Conservation (phyloP, 768 basidiomycete genomes). For the Harrya chromipes region DNA sequence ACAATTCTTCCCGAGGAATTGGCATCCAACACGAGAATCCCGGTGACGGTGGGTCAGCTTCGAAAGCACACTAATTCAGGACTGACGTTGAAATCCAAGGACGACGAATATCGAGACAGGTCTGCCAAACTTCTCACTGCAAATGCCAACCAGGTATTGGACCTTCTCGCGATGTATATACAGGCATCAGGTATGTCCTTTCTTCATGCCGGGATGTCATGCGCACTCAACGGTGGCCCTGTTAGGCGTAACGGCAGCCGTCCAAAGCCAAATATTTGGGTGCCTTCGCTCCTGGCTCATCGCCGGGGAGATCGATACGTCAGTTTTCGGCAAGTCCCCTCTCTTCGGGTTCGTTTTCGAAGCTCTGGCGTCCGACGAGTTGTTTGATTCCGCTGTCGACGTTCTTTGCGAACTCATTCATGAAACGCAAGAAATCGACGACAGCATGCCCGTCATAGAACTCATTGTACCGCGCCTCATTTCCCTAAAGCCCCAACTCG, state of each 20-base stretch:
- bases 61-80: neutral
- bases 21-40: conserved; percentile 78
- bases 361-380: conserved; percentile 74
- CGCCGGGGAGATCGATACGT: conserved; percentile 76
- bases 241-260: conserved; percentile 78
- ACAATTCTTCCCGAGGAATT: conserved; percentile 90
- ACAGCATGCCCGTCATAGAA: conserved; percentile 87
- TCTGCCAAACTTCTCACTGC: conserved; percentile 58
- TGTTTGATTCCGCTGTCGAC: conserved; percentile 94
- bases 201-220: neutral
- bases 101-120: conserved; percentile 69
- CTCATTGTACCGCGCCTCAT: conserved; percentile 86
- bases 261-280: conserved; percentile 80
- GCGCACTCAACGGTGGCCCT: neutral
- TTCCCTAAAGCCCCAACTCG: conserved; percentile 60
- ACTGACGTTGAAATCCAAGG: conserved; percentile 41
- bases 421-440: conserved; percentile 96
- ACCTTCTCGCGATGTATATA: conserved; percentile 83
- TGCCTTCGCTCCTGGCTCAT: conserved; percentile 86
- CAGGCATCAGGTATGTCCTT: conserved; percentile 71
- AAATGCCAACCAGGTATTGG: conserved; percentile 70
- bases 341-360: conserved; percentile 82
- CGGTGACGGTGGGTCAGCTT: conserved; percentile 69
- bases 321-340: conserved; percentile 66
- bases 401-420: conserved; percentile 93